Conservation (phyloP, 371 early-diverging fungal species). For the Mortierella sp. region DNA sequence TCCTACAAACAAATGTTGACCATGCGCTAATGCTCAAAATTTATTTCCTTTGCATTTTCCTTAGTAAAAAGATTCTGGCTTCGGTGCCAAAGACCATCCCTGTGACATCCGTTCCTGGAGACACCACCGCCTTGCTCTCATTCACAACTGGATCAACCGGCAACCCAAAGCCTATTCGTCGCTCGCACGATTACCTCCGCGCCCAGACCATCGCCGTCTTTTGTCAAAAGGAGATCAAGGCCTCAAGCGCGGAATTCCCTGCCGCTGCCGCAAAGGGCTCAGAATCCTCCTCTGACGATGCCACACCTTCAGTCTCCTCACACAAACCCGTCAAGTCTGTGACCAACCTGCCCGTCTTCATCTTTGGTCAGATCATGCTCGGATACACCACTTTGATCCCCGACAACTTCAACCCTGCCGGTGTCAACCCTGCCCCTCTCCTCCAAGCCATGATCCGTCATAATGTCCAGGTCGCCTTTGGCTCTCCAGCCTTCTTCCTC, state of each 20-base stretch:
- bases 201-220: constrained; percentile 56
- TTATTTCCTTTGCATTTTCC: neutral
- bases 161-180: constrained; percentile 56
- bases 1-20: neutral
- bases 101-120: constrained; percentile 36
- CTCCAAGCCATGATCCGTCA: constrained; percentile 54
- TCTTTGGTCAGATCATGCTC: constrained; percentile 58
- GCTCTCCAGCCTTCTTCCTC: constrained; percentile 52
- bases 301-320: constrained; percentile 1
- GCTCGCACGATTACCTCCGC: constrained; percentile 53
- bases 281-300: neutral
- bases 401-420: constrained; percentile 56
- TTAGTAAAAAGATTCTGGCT: constrained; percentile 36
- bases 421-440: constrained; percentile 47
- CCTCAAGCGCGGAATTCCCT: constrained; percentile 17
- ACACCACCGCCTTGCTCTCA: constrained; percentile 50
- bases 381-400: constrained; percentile 57
- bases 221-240: constrained; percentile 48
- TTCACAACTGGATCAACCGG: constrained; percentile 59
- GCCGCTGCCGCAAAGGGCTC: neutral
- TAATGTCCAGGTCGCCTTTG: constrained; percentile 55
- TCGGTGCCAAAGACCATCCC: constrained; percentile 42
- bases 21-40: neutral
- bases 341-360: constrained; percentile 55
- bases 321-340: constrained; percentile 49